phyloP scores from a whole-genome alignment of 1,284 basidiomycete species.

The Ustilago curta region DNA sequence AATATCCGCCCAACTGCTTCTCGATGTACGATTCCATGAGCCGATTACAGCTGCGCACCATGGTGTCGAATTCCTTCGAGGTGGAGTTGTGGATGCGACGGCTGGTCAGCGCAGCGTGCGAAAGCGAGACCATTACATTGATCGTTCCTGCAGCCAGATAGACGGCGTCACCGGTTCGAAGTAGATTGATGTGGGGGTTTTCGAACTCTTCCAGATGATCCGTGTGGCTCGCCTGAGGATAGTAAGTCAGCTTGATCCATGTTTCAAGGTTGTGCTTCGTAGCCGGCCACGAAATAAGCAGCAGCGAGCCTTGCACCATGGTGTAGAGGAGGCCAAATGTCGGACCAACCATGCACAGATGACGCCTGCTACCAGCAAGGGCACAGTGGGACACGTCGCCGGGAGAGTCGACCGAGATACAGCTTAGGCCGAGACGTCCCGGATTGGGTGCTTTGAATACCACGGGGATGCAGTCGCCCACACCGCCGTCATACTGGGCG shows the following conservation, averaged over 20 bases:
- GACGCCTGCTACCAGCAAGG: conserved; percentile 24
- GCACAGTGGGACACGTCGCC: conserved; percentile 21
- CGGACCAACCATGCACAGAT: conserved; percentile 15
- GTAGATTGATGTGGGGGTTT: conserved; percentile 20
- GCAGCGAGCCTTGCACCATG: conserved; percentile 28
- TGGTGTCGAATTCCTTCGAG: conserved; percentile 9
- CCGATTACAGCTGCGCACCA: conserved; percentile 14
- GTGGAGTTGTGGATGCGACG: conserved; percentile 27
- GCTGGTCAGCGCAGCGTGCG: conserved; percentile 31
- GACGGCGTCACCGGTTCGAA: conserved; percentile 32
- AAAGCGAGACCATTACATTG: conserved; percentile 26
- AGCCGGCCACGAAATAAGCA: conserved; percentile 32
- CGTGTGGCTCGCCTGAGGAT: background rate
- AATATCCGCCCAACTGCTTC: conserved; percentile 19
- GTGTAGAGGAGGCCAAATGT: conserved; percentile 25
- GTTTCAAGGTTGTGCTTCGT: conserved; percentile 23
- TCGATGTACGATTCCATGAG: conserved; percentile 28
- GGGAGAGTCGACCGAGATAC: conserved; percentile 7
- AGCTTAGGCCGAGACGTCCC: conserved; percentile 4
- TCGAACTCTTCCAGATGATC: conserved; percentile 25
- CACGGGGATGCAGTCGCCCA: conserved; percentile 10
- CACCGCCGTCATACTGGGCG: conserved; percentile 2
- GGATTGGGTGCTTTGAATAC: conserved; percentile 10
- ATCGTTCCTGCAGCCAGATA: conserved; percentile 25
- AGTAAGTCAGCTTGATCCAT: conserved; percentile 17